Base-by-base conservation (phyloP, 1,284 basidiomycete genomes). In the Ganoderma resinaceum region DNA sequence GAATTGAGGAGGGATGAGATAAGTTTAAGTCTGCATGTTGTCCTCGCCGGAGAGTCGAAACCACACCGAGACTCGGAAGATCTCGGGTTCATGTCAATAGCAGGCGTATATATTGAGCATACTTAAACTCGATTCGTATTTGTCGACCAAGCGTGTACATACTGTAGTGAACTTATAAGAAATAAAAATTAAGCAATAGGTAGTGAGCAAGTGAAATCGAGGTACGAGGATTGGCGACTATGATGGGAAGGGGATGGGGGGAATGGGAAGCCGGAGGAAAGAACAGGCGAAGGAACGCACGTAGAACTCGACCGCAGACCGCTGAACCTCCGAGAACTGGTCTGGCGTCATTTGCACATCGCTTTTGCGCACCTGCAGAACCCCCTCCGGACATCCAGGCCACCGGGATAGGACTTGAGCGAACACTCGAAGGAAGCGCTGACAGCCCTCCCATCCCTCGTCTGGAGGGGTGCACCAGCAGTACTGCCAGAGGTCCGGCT, bases 301-400 rank as follows among this genome's bases (percentile, higher is more conserved):
- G 38, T 61, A 61, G 23, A 61, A 61, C 23, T 29, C 40, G 12
- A 61, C 40, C 16, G 60, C 60, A 31, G 26, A 37, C 11, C 60
- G 37, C 26, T 43, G 60, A 40, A 61, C 46, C 23, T 49, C 46
- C 23, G 23, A 49, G 46, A 49, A 49, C 23, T 49, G 46, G n/a
- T 26, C 46, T 11, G 46, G 23, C 11, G 23, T 26, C 46, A 49
- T 49, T 3, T 12, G 23, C 9, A 9, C 46, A 5, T 49, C 46
- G 9, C 0, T 49, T 49, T 49, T 49, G 11, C 46, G 46, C 29
- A 31, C 52, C 29, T 55, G 52, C 6, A 55, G 52, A 33, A 55
- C 31, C 16, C 11, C 31, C 31, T 33, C 29, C 8, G 52, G 52
- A 55, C 52, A 55, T 3, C 52, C 52, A 16, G 29, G 52, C 29